phyloP scores from a whole-genome alignment of 257 asterid species.

The Solanum piurae region DNA sequence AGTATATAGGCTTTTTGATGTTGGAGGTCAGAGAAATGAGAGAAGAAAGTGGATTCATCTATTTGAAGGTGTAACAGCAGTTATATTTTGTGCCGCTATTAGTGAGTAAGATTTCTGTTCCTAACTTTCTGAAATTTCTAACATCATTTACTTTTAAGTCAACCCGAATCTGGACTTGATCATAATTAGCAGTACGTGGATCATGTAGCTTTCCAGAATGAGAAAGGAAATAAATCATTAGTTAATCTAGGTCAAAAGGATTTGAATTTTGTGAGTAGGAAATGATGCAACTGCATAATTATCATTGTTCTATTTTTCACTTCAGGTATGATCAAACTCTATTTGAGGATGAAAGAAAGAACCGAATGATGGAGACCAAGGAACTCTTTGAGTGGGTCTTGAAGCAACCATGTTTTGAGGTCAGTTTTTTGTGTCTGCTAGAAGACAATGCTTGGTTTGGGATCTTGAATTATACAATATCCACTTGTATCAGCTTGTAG shows the following conservation, averaged over 20 bases:
- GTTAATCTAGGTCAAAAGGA: not conserved
- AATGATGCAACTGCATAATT: not conserved
- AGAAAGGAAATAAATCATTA: not conserved
- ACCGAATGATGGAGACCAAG: conserved; percentile 92
- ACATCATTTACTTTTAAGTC: not conserved
- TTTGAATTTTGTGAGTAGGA: not conserved
- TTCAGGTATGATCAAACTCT: conserved; percentile 91
- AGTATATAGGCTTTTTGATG: conserved; percentile 89
- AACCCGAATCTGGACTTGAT: not conserved
- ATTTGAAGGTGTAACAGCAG: conserved; percentile 97
- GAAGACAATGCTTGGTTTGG: not conserved
- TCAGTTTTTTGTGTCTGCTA: conserved; percentile 15
- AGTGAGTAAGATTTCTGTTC: conserved; percentile 67
- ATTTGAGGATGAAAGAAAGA: conserved; percentile 88
- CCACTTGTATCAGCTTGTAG: not conserved
- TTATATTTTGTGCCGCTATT: conserved; percentile 95
- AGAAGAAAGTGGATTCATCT: conserved; percentile 99
- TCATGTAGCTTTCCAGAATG: not conserved
- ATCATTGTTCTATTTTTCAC: not conserved
- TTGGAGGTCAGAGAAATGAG: conserved; percentile 99
- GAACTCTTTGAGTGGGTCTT: conserved; percentile 98
- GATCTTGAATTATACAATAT: not conserved
- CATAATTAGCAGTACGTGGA: not conserved
- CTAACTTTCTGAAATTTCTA: not conserved
- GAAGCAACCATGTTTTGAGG: conserved; percentile 97